Evolutionary conservation across 345 rosid species (phyloP), one percentile per base, ranked within the genome.

Genomic region (Acer negundo): DNA sequence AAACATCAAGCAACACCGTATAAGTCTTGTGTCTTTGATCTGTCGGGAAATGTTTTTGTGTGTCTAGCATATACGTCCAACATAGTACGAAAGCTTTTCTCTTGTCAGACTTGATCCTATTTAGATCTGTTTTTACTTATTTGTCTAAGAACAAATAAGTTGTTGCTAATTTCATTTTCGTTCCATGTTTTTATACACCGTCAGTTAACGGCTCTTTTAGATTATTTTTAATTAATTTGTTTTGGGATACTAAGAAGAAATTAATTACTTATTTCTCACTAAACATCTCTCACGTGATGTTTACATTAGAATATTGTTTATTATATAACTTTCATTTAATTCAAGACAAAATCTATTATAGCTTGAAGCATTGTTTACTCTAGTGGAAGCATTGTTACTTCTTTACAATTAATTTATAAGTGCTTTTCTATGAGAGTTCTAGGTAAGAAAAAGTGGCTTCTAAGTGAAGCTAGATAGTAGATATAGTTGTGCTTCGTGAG

Each of bases 1-100:
- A 35, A 69, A 62, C 49, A 6, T 10, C 55, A 69, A 75, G 78
- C 70, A 74, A 53, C 58, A 53, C n/a, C 7, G 3, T 49, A 49
- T 4, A 49, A 49, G 55, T 49, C 2, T 49, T 2, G 17, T 49
- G 55, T 13, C 19, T 49, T 4, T 49, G 31, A 28, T 28, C 6
- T 49, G 46, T 42, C 46, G 46, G 46, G 11, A 42, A 42, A 42
- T 7, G 10, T 8, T 42, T 42, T 2, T 1, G 11, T 42, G 2
- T 9, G 46, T 8, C 10, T 8, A 1, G 8, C 0, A 4, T 35
- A 35, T 35, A 35, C 6, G 6, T 35, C 0, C 4, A 35, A 35
- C 6, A 35, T 35, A 28, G 0, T 28, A 35, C 1, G 2, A 0
- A 31, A 31, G 5, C 5, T 31, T 31, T 31, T 31, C 5, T 4